Percentiles rank a stretch among this genome's conserved stretches.
phyloP scores from a whole-genome alignment of 2,329 filamentous ascomycete species.

The Eutypella sp. region DNA sequence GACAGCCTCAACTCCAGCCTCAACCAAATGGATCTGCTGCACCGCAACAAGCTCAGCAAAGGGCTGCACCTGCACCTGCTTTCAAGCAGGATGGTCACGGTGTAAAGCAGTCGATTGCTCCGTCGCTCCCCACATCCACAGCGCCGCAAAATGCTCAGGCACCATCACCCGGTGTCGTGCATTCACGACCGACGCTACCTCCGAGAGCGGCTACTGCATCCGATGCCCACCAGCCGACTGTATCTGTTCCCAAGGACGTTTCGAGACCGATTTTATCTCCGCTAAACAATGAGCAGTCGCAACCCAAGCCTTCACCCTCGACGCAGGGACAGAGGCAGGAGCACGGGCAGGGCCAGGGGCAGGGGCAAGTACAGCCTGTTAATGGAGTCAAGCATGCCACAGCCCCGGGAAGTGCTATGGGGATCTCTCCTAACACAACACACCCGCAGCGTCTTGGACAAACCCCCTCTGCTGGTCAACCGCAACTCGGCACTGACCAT shows the following conservation, averaged over 20 bases:
- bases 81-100: neutral
- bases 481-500: neutral
- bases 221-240: slow-evolving; percentile 6
- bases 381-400: slow-evolving; percentile 1
- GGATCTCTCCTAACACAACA: slow-evolving; percentile 3
- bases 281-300: slow-evolving; percentile 4
- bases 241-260: slow-evolving; percentile 5
- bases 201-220: neutral
- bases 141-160: neutral
- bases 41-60: neutral
- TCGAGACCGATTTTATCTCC: slow-evolving; percentile 4
- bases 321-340: slow-evolving; percentile 3
- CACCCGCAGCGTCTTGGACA: slow-evolving; percentile 1
- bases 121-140: neutral
- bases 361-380: no score
- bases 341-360: no score
- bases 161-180: neutral
- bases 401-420: slow-evolving; percentile 1
- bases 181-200: neutral
- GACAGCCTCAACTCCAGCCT: neutral
- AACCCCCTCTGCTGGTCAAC: slow-evolving; percentile 3
- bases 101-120: neutral
- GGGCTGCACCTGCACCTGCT: no score
- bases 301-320: slow-evolving; percentile 1
- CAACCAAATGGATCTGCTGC: slow-evolving; percentile 4